These are phyloP conservation scores for Aureoboletus auriporus DNA, from an alignment of 768 basidiomycete species.

Conservation along the genomic window DNA sequence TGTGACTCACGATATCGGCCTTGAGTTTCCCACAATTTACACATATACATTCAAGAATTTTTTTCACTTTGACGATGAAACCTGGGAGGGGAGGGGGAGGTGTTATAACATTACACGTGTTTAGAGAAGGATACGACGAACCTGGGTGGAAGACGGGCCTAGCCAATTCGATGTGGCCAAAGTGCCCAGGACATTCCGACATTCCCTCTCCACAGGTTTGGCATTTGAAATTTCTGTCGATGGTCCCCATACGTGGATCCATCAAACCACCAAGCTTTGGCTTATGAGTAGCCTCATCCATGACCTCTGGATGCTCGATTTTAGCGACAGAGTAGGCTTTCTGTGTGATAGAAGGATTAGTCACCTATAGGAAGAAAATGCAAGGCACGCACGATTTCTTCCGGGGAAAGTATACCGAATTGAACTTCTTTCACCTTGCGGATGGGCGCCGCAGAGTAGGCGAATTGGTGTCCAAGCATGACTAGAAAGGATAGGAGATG, in stretches of 20 bases:
- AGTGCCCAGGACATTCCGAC: conserved; percentile 99
- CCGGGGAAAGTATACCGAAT: conserved; percentile 97
- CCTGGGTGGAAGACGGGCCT: conserved; percentile 97
- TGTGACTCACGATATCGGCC: conserved; percentile 91
- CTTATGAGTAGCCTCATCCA: conserved; percentile 90
- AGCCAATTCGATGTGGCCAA: conserved; percentile 97
- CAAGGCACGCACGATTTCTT: conserved; percentile 75
- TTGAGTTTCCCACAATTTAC: conserved; percentile 98
- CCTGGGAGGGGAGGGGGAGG: conserved; percentile 47
- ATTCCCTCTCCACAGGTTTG: conserved; percentile 99
- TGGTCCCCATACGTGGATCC: conserved; percentile 98
- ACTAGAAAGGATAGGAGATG: conserved; percentile 13
- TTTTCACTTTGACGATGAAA: conserved; percentile 98
- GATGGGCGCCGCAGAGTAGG: conserved; percentile 90
- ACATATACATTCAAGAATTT: conserved; percentile 98
- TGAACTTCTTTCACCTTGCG: conserved; percentile 97
- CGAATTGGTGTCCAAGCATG: conserved; percentile 89
- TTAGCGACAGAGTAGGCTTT: conserved; percentile 99
- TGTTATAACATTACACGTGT: too few species aligned
- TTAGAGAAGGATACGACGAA: conserved; percentile 34
- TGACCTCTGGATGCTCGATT: conserved; percentile 97
- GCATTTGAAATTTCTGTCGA: conserved; percentile 97
- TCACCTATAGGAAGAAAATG: conserved; percentile 1
- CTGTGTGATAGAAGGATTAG: conserved; percentile 39
- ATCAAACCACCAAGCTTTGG: conserved; percentile 93